These are phyloP conservation scores for Stipa capillata DNA, from an alignment of 176 grass and related monocot genomes.

Conservation along the genomic window DNA sequence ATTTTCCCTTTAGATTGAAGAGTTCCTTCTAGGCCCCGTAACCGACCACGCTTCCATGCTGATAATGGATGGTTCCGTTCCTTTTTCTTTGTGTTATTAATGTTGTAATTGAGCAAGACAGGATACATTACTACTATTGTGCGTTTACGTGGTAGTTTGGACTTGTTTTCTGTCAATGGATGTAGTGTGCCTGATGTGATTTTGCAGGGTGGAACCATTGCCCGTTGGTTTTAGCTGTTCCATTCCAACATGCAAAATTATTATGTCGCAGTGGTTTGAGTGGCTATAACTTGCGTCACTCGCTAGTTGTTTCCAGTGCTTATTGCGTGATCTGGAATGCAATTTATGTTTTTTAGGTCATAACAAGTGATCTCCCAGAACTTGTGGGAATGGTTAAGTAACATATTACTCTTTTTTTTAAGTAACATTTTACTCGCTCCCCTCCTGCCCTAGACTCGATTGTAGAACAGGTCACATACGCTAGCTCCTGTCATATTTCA, in stretches of 20 bases:
- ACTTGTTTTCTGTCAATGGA: neutral
- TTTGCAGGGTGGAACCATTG: neutral
- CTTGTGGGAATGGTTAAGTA: no score
- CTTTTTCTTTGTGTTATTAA: conserved; percentile 10
- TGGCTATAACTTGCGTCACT: neutral
- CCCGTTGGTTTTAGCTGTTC: neutral
- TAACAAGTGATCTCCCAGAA: no score
- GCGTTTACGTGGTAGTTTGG: neutral
- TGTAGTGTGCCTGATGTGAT: neutral
- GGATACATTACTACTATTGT: neutral
- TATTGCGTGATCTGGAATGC: neutral
- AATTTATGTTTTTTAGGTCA: no score
- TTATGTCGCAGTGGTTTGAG: neutral
- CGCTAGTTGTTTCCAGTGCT: neutral
- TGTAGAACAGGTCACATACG: no score
- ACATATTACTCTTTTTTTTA: no score
- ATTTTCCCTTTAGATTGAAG: conserved; percentile 21
- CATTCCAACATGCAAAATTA: neutral
- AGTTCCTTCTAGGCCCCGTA: conserved; percentile 14
- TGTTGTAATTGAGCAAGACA: conserved; percentile 29
- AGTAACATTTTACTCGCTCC: no score
- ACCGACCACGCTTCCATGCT: conserved; percentile 14
- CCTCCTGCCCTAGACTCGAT: no score
- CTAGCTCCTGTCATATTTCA: no score
- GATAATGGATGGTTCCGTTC: conserved; percentile 19